Percentiles rank a stretch among this genome's conserved stretches.
phyloP scores from a whole-genome alignment of 805 yeast genomes.

The Huiozyma sinensis region DNA sequence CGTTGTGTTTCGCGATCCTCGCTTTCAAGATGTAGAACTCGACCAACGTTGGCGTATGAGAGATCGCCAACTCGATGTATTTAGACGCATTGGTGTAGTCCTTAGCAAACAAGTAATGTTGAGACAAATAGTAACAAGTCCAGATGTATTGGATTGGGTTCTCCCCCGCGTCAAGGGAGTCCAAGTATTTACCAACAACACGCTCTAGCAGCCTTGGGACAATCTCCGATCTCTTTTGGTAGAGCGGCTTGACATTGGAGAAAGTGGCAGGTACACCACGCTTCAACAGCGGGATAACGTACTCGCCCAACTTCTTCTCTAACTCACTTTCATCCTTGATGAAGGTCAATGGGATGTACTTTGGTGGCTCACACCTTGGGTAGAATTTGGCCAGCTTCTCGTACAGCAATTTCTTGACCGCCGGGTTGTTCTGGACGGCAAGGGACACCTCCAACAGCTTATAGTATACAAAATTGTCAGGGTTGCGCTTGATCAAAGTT shows the following conservation, averaged over 20 bases:
- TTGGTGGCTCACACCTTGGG: slow-evolving; percentile 77
- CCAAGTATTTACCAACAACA: slow-evolving; percentile 42
- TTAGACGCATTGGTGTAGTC: slow-evolving; percentile 45
- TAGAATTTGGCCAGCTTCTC: slow-evolving; percentile 55
- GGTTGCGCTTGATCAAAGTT: slow-evolving; percentile 68
- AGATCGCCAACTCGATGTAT: slow-evolving; percentile 50
- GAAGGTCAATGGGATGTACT: slow-evolving; percentile 67
- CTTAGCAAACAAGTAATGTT: slow-evolving; percentile 53
- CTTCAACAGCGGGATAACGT: slow-evolving; percentile 50
- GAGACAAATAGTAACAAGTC: slow-evolving; percentile 68
- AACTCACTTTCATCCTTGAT: slow-evolving; percentile 41
- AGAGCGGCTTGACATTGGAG: slow-evolving; percentile 73
- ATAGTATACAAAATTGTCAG: slow-evolving; percentile 66
- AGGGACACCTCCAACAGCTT: slow-evolving; percentile 54
- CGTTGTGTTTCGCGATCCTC: slow-evolving; percentile 62
- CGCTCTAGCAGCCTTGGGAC: slow-evolving; percentile 36
- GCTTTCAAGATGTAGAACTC: slow-evolving; percentile 78
- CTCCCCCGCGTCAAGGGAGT: slow-evolving; percentile 19
- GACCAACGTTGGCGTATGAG: slow-evolving; percentile 72
- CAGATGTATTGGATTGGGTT: slow-evolving; percentile 39
- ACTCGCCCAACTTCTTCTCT: slow-evolving; percentile 36
- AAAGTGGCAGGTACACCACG: slow-evolving; percentile 88
- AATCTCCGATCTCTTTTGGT: slow-evolving; percentile 35
- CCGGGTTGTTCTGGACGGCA: slow-evolving; percentile 35
- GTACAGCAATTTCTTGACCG: slow-evolving; percentile 50